Evolutionary conservation across 768 basidiomycete species (phyloP).

Genomic region (Rhodotorula babjevae): DNA sequence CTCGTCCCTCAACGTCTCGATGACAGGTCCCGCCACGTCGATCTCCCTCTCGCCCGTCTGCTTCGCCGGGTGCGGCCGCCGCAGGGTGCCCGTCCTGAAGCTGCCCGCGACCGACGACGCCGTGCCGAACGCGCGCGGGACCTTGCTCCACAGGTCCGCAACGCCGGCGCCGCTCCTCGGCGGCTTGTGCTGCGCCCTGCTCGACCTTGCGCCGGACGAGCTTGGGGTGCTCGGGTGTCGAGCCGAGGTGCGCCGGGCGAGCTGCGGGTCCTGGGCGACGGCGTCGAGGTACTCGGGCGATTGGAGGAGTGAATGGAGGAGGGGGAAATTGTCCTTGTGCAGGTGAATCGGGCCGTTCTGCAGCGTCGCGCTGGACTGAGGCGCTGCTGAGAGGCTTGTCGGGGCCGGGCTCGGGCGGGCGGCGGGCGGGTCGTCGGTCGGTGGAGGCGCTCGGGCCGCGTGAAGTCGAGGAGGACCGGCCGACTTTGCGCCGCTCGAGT

Average conservation of each 20-base stretch:
- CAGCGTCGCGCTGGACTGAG: no score
- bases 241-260: neutral
- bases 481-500: no score
- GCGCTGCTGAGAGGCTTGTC: no score
- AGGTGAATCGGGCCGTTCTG: neutral
- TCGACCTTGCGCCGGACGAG: neutral
- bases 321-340: neutral
- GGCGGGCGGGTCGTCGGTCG: neutral
- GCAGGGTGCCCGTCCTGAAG: neutral
- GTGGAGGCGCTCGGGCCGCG: no score
- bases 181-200: neutral
- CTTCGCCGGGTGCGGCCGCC: neutral
- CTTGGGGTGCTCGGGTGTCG: neutral
- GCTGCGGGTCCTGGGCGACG: neutral
- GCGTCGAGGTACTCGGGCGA: neutral
- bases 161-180: neutral
- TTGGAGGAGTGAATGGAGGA: constrained; percentile 7
- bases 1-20: neutral
- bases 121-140: neutral
- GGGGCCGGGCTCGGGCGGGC: no score
- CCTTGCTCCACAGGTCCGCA: neutral
- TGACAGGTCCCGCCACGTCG: neutral
- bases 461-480: no score
- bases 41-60: neutral
- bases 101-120: neutral